Evolutionary conservation across 352 stramenopile genomes (phyloP), one percentile per base, ranked within the genome.

Genomic region (Aphanomyces astaci): DNA sequence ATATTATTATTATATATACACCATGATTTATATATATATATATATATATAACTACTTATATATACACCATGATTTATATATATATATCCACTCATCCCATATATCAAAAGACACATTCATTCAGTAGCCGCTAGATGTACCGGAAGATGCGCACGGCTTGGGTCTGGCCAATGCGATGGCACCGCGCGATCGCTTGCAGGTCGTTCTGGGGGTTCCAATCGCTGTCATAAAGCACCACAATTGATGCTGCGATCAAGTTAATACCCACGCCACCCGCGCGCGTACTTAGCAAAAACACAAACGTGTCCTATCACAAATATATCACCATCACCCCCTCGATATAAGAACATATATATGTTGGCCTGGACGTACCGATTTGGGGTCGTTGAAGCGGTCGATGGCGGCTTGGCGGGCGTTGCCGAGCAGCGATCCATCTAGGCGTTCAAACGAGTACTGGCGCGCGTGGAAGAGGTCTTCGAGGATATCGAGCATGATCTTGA

Each of bases 181-280:
- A 99, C 68, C 97, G 94, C 7, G 97, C 97, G 57, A 98, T 96
- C 25, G 95, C 95, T 77, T 99, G 97, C 25, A 99, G 81, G 75
- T 99, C 96, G 76, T 99, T 99, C 76, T 99, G 96, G 52, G 96
- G 96, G 70, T 99, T 99, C 96, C 96, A 99, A 75, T 99, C 96
- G 68, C 87, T 97, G 71, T 99, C 97, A 72, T 89, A 92, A 45
- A 95, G 71, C 64, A 93, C 91, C 49, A 94, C 86, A 5, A 94
- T 84, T 4, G 82, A 92, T 3, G 84, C 89, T 73, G 90, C 80
- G 67, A 97, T 90, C 48, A 99, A 79, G 73, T 98, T 99, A 73
- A 99, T 98, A 57, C 97, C 97, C 27, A 99, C 94, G 46, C 96
- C 97, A 67, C 97, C 97, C 9, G 96, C 97, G 33, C 97, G 88